Evolutionary conservation across 768 basidiomycete species (phyloP).

Genomic region (Lactifluus echinatus): DNA sequence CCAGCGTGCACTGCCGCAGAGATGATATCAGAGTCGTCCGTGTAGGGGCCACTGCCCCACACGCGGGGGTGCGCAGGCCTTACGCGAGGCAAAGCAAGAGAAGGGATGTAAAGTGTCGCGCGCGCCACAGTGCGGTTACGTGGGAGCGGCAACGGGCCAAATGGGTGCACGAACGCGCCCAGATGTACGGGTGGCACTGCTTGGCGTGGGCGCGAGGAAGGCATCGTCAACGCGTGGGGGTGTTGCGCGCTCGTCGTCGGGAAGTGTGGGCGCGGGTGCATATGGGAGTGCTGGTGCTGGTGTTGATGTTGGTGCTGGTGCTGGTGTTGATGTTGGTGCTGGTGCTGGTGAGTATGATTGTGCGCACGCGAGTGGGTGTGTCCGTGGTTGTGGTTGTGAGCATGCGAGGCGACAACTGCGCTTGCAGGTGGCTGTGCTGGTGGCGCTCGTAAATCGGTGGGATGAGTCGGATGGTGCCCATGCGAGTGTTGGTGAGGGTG

Average conservation of each 20-base stretch:
- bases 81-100: conserved; percentile 45
- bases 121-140: conserved; percentile 23
- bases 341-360: conserved; percentile 22
- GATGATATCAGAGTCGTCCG: conserved; percentile 69
- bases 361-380: conserved; percentile 20
- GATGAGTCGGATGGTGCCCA: conserved; percentile 5
- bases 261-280: conserved; percentile 11
- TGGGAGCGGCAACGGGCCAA: conserved; percentile 46
- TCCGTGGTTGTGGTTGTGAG: conserved; percentile 21
- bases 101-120: conserved; percentile 51
- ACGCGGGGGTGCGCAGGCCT: conserved; percentile 49
- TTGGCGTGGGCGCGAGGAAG: conserved; percentile 15
- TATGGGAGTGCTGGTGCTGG: conserved; percentile 22
- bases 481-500: conserved; percentile 9
- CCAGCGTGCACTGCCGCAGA: conserved; percentile 64
- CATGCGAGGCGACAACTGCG: conserved; percentile 11
- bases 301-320: conserved; percentile 21
- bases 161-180: conserved; percentile 52
- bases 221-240: neutral
- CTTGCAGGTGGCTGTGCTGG: conserved; percentile 1
- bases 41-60: conserved; percentile 65
- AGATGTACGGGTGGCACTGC: conserved; percentile 28
- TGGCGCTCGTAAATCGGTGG: neutral
- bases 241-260: neutral
- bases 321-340: conserved; percentile 21